A percentile compares a stretch with the other conserved stretches of the same genome.
These are phyloP conservation scores for Bipolaris cookei DNA, from an alignment of 2,329 filamentous ascomycete species.

Conservation along the genomic window DNA sequence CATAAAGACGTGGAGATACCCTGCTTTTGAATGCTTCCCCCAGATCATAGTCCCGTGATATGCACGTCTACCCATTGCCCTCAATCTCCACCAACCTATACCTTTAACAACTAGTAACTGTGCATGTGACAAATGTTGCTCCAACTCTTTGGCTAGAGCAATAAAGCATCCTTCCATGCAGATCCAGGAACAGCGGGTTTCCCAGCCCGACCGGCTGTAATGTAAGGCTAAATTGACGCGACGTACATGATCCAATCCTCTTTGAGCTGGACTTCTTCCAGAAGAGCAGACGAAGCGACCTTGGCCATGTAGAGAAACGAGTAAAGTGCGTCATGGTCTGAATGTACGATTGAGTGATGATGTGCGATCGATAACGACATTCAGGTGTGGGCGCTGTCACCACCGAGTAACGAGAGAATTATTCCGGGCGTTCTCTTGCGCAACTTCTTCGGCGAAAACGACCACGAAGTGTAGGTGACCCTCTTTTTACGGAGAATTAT, in stretches of 20 bases:
- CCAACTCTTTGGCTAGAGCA: slow-evolving; percentile 8
- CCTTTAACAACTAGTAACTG: slow-evolving; percentile 29
- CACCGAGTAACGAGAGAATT: slow-evolving; percentile 27
- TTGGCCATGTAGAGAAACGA: slow-evolving; percentile 17
- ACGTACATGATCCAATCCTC: slow-evolving; percentile 11
- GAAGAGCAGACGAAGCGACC: slow-evolving; percentile 18
- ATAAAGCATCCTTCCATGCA: slow-evolving; percentile 2
- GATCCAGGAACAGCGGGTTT: slow-evolving; percentile 8
- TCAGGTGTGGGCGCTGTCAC: background rate
- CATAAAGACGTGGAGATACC: slow-evolving; percentile 13
- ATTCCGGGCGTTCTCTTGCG: slow-evolving; percentile 24
- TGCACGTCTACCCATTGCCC: slow-evolving; percentile 15
- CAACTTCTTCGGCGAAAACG: background rate
- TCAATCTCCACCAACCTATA: slow-evolving; percentile 13
- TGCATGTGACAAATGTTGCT: slow-evolving; percentile 11
- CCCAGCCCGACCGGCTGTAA: slow-evolving; percentile 35
- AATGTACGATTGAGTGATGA: slow-evolving; percentile 15
- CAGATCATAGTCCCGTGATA: slow-evolving; percentile 11
- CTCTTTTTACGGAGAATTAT: background rate
- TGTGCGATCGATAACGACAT: slow-evolving; percentile 1
- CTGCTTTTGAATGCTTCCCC: slow-evolving; percentile 18
- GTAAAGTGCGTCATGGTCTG: background rate
- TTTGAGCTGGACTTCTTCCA: slow-evolving; percentile 22
- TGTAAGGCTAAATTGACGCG: slow-evolving; percentile 38
- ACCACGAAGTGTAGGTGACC: background rate